Conservation (phyloP, 257 asterid genomes). For the Jacaranda mimosifolia region DNA sequence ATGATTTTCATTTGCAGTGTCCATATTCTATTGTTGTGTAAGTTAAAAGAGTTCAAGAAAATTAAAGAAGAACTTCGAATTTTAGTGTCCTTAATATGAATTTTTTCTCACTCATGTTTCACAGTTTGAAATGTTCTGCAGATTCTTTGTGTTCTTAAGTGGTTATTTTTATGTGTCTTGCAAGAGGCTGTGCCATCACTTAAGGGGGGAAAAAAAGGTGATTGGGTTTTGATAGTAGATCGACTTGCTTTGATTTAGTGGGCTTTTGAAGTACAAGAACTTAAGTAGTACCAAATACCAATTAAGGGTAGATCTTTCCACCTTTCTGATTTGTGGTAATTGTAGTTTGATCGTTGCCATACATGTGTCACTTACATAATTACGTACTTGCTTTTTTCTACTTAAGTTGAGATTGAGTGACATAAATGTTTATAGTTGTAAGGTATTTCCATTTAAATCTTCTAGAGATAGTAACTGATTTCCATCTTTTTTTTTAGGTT, state of each 20-base stretch:
- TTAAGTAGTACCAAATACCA: not conserved
- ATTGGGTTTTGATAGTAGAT: not conserved
- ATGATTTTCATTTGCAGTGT: slow-evolving; percentile 16
- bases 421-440: not conserved
- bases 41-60: not conserved
- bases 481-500: slow-evolving; percentile 4
- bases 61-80: slow-evolving; percentile 30
- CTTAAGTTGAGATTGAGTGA: not conserved
- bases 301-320: not conserved
- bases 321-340: no score
- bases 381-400: no score
- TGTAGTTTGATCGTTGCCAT: no score
- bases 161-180: not conserved
- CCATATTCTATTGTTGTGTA: not conserved
- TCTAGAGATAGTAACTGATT: slow-evolving; percentile 10
- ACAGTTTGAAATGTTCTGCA: not conserved
- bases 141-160: slow-evolving; percentile 11
- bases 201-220: not conserved
- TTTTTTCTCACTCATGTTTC: not conserved
- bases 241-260: not conserved
- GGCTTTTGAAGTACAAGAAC: not conserved
- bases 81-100: not conserved
- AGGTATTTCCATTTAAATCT: not conserved
- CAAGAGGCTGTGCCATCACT: not conserved
- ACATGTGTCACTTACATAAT: no score